Conservation (phyloP, 2,329 filamentous ascomycete genomes). For the Fusarium solani-melongenae region DNA sequence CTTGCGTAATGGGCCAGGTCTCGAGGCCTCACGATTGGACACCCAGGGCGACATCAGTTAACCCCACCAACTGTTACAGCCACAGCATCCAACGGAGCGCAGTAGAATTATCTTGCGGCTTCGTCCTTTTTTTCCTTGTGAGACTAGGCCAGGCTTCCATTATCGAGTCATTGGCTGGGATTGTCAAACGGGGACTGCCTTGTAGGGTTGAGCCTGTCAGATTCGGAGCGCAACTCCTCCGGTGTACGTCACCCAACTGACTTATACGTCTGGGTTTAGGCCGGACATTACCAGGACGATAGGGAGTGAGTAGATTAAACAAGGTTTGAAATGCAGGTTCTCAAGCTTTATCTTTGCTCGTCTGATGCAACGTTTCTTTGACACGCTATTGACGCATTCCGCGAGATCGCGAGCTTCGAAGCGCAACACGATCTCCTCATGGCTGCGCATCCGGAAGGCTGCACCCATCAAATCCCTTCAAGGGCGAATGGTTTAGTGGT, state of each 20-base stretch:
- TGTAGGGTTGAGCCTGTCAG: not conserved
- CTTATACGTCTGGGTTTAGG: conserved; percentile 1
- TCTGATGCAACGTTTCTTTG: not conserved
- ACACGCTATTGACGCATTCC: not conserved
- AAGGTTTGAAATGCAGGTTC: not conserved
- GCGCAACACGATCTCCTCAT: not conserved
- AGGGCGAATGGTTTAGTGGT: conserved; percentile 38
- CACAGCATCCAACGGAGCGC: conserved; percentile 17
- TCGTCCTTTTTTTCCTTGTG: not conserved
- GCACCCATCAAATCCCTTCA: not conserved
- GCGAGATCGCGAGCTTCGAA: not conserved
- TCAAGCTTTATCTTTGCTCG: not conserved
- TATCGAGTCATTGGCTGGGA: not conserved
- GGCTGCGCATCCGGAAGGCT: not conserved
- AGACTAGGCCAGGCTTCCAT: not conserved
- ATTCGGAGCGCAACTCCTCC: not conserved
- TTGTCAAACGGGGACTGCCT: not conserved
- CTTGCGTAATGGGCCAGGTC: conserved; percentile 36
- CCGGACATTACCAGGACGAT: conserved; percentile 4
- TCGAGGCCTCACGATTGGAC: conserved; percentile 13
- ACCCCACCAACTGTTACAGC: conserved; percentile 16
- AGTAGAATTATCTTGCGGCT: not conserved
- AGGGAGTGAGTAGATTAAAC: not conserved
- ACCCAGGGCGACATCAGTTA: conserved; percentile 4
- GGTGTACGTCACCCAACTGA: conserved; percentile 20